Percentiles rank a stretch among this genome's conserved stretches.
These are phyloP conservation scores for Brassica nigra DNA, from an alignment of 345 rosid species.

Conservation along the genomic window DNA sequence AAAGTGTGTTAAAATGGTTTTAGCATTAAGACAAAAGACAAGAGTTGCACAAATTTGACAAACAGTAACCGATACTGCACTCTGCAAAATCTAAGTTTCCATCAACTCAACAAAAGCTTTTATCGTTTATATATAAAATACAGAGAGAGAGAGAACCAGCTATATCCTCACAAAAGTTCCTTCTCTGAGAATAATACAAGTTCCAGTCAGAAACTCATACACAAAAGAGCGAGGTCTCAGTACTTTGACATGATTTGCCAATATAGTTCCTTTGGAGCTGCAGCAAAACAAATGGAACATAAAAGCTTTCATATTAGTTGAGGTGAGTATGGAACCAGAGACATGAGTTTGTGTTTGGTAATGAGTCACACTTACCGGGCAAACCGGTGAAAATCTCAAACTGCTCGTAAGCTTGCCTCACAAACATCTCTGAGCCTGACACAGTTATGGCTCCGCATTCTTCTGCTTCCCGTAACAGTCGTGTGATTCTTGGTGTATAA, in stretches of 20 bases:
- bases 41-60: background rate
- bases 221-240: conserved; percentile 27
- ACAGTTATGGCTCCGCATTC: conserved; percentile 76
- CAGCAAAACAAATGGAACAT: conserved; percentile 10
- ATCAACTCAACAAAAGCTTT: conserved; percentile 2
- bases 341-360: background rate
- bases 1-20: background rate
- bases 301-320: background rate
- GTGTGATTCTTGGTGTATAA: conserved; percentile 80
- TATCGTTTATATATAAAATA: background rate
- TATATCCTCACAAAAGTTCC: background rate
- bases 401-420: conserved; percentile 87
- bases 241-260: conserved; percentile 64
- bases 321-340: background rate
- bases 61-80: background rate
- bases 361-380: conserved; percentile 50
- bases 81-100: background rate
- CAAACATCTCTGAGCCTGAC: conserved; percentile 87
- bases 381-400: conserved; percentile 82
- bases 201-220: background rate
- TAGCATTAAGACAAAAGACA: background rate
- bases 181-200: conserved; percentile 1
- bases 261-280: conserved; percentile 87
- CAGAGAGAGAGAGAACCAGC: background rate
- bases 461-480: conserved; percentile 79